Percentiles rank a stretch among this genome's conserved stretches.
Evolutionary conservation across 2,329 filamentous ascomycete genomes (phyloP).

Genomic region (Alternaria sp.): DNA sequence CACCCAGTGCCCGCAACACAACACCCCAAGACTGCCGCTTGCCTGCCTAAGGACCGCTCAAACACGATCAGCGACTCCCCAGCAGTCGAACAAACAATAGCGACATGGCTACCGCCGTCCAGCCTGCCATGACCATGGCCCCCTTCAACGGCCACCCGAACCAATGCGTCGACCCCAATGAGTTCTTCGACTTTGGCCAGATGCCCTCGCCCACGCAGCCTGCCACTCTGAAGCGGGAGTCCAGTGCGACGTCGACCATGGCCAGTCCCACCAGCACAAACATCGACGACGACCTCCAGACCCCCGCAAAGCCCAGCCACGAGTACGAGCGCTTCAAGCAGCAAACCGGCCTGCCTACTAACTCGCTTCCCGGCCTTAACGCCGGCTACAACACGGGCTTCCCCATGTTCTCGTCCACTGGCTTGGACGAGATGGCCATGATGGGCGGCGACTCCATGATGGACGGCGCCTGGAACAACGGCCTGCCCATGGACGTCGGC

Average conservation of each 20-base stretch:
- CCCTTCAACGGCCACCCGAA: constrained; percentile 39
- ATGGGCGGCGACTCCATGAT: constrained; percentile 57
- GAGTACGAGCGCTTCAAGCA: constrained; percentile 96
- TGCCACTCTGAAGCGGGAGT: constrained; percentile 57
- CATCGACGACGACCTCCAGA: constrained; percentile 60
- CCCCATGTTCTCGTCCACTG: constrained; percentile 63
- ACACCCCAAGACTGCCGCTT: constrained; percentile 29
- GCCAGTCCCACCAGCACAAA: constrained; percentile 61
- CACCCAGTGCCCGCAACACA: constrained; percentile 23
- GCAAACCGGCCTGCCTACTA: constrained; percentile 89
- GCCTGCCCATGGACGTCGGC: constrained; percentile 58
- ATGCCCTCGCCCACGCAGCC: constrained; percentile 65
- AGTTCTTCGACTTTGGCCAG: constrained; percentile 64
- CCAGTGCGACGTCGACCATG: constrained; percentile 60
- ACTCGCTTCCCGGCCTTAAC: constrained; percentile 80
- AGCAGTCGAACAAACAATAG: constrained; percentile 15
- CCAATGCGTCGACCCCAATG: constrained; percentile 50
- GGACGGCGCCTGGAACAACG: constrained; percentile 62
- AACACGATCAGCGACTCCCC: constrained; percentile 17
- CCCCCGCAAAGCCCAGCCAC: constrained; percentile 82
- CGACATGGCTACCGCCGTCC: constrained; percentile 46
- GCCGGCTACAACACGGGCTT: constrained; percentile 55
- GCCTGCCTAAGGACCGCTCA: constrained; percentile 36
- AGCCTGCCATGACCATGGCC: constrained; percentile 45
- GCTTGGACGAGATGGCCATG: constrained; percentile 72